Evolutionary conservation across 768 basidiomycete genomes (phyloP), one percentile per base, ranked within the genome.

Genomic region (Lactifluus echinatus): DNA sequence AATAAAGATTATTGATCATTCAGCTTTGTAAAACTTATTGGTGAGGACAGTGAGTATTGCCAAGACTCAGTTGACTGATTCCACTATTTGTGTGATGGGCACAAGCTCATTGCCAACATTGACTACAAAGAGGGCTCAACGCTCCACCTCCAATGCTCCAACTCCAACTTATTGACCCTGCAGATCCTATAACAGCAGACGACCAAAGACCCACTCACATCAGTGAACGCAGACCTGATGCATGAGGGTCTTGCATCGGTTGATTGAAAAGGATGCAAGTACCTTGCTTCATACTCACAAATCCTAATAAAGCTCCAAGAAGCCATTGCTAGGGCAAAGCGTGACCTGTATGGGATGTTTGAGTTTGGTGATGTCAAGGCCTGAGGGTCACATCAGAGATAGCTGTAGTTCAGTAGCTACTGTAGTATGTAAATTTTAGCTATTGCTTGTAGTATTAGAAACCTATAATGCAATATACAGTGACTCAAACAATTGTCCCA

Each of bases 41-140:
- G 82, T 15, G 73, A 82, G 8, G 83, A 87, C 10, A 93, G 85
- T 69, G 95, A 99, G 58, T 96, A 98, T 71, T 81, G 86, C 50
- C 67, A 73, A 0, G 95, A 97, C 57, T 88, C 94, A 4, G n/a
- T n/a, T n/a, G n/a, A n/a, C n/a, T n/a, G n/a, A n/a, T n/a, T n/a
- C n/a, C n/a, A n/a, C n/a, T n/a, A 68, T 93, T 75, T 93, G n/a
- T 89, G 87, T 63, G 93, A 93, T 71, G 92, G 90, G 19, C 85
- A 92, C 52, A 93, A 93, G 66, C 78, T 98, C 19, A 75, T 98
- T 48, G 96, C 93, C 19, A 97, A 94, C 23, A n/a, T n/a, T n/a
- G n/a, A n/a, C n/a, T n/a, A n/a, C n/a, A n/a, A n/a, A n/a, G n/a
- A n/a, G n/a, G n/a, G n/a, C n/a, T n/a, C n/a, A n/a, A n/a, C n/a